Base-by-base conservation (phyloP, 805 yeast species). In the Candida montana region DNA sequence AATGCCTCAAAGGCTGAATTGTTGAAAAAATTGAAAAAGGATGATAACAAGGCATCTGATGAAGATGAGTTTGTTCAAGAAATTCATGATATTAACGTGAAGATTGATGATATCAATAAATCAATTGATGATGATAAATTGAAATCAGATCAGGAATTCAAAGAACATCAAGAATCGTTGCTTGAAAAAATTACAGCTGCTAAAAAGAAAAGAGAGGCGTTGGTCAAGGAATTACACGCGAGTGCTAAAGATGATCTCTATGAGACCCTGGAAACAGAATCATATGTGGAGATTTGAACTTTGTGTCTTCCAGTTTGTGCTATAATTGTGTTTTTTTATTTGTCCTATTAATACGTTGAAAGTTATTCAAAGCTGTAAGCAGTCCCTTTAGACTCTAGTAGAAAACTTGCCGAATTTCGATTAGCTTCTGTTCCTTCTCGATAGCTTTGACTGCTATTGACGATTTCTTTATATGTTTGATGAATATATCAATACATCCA, bases 101-200 rank as follows among this genome's bases (percentile, higher is more conserved):
- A 41, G 8, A 47, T 41, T 21, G 30, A 31, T 3, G 41, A 31
- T 4, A 28, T 44, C 17, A 26, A 30, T 6, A 23, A 32, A 24
- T 35, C 41, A 21, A 21, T 43, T 17, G 41, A 38, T 11, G 32
- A 23, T n/a, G 39, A 31, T 23, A 28, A 40, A n/a, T 31, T 32
- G 9, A 15, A 15, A 15, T 12, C 17, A 11, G 28, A 48, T 26
- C 44, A 41, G 11, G 34, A 33, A 13, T 44, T 48, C 40, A 21
- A 39, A 8, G 33, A 41, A 35, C 44, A 46, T 27, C 53, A 49
- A 34, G 45, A 48, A 12, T 42, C 32, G 6, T 33, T 54, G 13
- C 16, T 41, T 27, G 44, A 38, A 13, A 52, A 51, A 39, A 39
- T 54, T 20, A 48, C 45, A 29, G 53, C 43, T 7, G 55, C 57